Evolutionary conservation across 495 filamentous ascomycete genomes (phyloP).

Genomic region (Hypomontagnella monticulosa): DNA sequence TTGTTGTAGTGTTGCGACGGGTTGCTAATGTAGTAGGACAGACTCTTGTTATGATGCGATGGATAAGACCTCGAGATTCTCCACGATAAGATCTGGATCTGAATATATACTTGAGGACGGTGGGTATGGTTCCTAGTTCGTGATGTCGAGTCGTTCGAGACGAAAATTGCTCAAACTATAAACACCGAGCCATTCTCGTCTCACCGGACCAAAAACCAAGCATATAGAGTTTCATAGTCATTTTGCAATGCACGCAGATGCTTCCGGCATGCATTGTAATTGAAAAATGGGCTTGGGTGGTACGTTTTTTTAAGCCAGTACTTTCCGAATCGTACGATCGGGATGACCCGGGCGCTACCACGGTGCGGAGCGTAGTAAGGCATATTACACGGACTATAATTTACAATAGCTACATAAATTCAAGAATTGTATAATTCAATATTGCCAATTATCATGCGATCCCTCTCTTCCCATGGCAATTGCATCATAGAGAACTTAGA

Average conservation of each 20-base stretch:
- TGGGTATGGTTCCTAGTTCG: slow-evolving; percentile 10
- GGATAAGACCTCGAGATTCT: slow-evolving; percentile 2
- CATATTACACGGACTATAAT: too few species aligned
- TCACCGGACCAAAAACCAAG: slow-evolving; percentile 20
- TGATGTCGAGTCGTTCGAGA: slow-evolving; percentile 24
- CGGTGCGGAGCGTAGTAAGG: slow-evolving; percentile 5
- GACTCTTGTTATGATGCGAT: slow-evolving; percentile 22
- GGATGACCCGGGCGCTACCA: slow-evolving; percentile 20
- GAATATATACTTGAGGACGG: slow-evolving; percentile 37
- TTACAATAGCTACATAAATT: too few species aligned
- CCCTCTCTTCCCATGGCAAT: too few species aligned
- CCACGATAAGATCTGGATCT: slow-evolving; percentile 22
- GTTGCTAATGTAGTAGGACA: slow-evolving; percentile 1
- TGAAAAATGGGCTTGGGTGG: slow-evolving; percentile 29
- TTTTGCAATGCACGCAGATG: slow-evolving; percentile 24
- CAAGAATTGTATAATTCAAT: too few species aligned
- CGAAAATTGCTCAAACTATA: slow-evolving; percentile 24
- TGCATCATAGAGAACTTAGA: too few species aligned
- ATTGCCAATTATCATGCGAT: too few species aligned
- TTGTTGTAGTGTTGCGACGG: slow-evolving; percentile 19
- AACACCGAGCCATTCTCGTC: slow-evolving; percentile 40
- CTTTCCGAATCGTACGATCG: slow-evolving; percentile 38
- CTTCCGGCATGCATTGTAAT: slow-evolving; percentile 11
- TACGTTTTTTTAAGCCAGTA: slow-evolving; percentile 24
- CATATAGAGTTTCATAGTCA: slow-evolving; percentile 28